Base-by-base conservation (phyloP, 73 alveolate genomes). In the Blepharisma japonicum region DNA sequence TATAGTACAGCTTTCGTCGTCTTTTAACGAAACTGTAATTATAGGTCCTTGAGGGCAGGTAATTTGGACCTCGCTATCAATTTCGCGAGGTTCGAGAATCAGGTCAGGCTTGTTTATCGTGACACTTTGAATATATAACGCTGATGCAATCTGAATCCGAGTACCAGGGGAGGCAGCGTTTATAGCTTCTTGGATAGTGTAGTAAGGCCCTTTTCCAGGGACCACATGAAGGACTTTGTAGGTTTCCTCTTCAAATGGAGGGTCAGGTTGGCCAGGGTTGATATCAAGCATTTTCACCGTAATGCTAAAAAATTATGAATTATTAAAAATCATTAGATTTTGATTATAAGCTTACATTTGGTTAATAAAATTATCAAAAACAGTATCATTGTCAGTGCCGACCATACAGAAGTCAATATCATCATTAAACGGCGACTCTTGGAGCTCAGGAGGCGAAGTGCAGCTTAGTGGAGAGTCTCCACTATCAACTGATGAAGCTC, bases 241-340 rank as follows among this genome's bases (percentile, higher is more conserved):
- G 14, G 23, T 8, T 14, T 39, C 74, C 23, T 61, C 74, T 61
- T 61, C 74, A 39, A 61, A 61, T 61, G 74, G 74, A 61, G 74
- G 74, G 48, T 61, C 74, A 9, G 74, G 74, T 39, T 61, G 74
- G 74, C 74, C 74, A 14, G 74, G 74, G 47, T 61, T 61, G 50
- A 61, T 0, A 14, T 61, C 74, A 32, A 32, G 42, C 42, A 32
- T 32, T 32, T 32, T 32, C 42, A 3, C 42, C 42, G 42, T 32
- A 32, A 32, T 32, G 42, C 42, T 32, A 32, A 32, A 32, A 32
- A 32, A 32, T 32, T 32, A 32, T 32, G 42, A 32, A 32, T 32
- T 32, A 32, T 32, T 32, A 32, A 32, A 32, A 32, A 32, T 32
- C 3, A 32, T 32, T 32, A 32, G 42, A 32, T 32, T 32, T 32